Base-by-base conservation (phyloP, 2,329 filamentous ascomycete species). In the Elsinoe fawcettii region DNA sequence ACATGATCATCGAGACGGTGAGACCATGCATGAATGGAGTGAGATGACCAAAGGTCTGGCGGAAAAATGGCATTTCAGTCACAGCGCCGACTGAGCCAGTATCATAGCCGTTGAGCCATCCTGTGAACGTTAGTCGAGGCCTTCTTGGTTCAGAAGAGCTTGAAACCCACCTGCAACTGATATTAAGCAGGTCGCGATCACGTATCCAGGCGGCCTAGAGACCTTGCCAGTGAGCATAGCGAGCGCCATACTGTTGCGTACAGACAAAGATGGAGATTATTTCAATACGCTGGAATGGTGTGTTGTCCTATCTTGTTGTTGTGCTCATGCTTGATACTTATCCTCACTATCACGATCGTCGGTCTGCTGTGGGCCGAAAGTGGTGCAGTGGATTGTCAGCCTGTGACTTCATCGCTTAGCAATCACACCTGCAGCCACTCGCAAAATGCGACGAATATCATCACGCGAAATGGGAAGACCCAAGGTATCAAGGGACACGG, bases 1-100 rank as follows among this genome's bases (percentile, higher is more conserved):
- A 73, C 51, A 85, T 69, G 56, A 85, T 80, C 1, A 75, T 74
- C 0, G 82, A 84, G 2, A 86, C 80, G 1, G 80, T 77, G 14
- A 84, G 71, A 0, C 82, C 82, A 55, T 79, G 77, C 3, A 83
- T 66, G 0, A 74, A 75, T 1, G 81, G 71, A 0, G 78, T 78
- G 34, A 80, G 71, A 4, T 65, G 63, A 1, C 80, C 80, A 47
- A 84, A 79, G 2, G 73, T 72, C 2, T 68, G 57, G 8, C 69
- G 70, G 65, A 82, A 85, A 14, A 71, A 68, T 0, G 71, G 63
- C 82, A 85, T 85, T 2, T 76, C 74, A 0, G 81, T 84, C 0
- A 84, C 75, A 3, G 81, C 77, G 1, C 82, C 81, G 55, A 84
- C 81, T 23, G 74, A 78, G 8, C 80, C 80, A 0, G 80, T 80